Evolutionary conservation across 2,329 filamentous ascomycete genomes (phyloP), one percentile per base, ranked within the genome.

Genomic region (Pseudogymnoascus sp.): DNA sequence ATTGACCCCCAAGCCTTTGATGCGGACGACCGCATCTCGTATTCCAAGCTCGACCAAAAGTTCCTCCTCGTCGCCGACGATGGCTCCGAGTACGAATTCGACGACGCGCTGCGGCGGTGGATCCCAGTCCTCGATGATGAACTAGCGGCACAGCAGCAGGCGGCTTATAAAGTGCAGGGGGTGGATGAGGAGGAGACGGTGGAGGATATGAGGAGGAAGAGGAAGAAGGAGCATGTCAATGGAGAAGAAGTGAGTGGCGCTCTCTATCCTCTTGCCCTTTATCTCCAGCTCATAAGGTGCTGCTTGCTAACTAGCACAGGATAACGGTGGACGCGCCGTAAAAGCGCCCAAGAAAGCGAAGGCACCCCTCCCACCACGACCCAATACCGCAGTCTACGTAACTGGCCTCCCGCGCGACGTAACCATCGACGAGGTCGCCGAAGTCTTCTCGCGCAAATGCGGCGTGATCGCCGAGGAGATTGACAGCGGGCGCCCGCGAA

Each of bases 381-480:
- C 93, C 69, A 97, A 97, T 74, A 96, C 90, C 5, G 93, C 93
- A 43, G 84, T 99, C 67, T 99, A 93, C 77, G 89, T 97, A 59
- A 96, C 92, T 3, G 91, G 90, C 11, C 83, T 99, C 3, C 96
- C 95, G 0, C 76, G 81, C 40, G 91, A 97, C 74, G 88, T 86
- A 46, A 90, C 88, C 0, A 79, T 88, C 43, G 85, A 89, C 31
- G 95, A 99, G 77, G 86, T 99, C 14, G 83, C 89, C 68, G 84
- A 91, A 23, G 81, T 90, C 28, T 99, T 99, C 78, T 91, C 88
- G 59, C 79, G 83, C 66, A 93, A 91, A 74, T 96, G 85, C 71
- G 93, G 93, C 65, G 89, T 97, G 68, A 93, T 99, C 67, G 91
- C 93, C 59, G 93, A 97, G 76, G 90, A 96, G 76, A 93, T 96